Conservation (phyloP, 2,329 filamentous ascomycete genomes). For the Pseudohalonectria lignicola region DNA sequence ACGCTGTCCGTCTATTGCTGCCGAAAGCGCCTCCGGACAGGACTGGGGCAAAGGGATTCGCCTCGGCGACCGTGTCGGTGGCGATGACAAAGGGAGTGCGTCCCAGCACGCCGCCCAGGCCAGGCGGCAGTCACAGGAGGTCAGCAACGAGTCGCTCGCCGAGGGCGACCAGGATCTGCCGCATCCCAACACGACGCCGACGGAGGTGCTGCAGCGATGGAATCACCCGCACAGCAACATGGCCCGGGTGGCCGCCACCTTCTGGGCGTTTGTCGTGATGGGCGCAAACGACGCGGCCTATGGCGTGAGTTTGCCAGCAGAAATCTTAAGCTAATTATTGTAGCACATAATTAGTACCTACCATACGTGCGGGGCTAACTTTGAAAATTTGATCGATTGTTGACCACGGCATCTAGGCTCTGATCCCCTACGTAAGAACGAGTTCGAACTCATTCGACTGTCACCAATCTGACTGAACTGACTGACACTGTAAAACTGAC, state of each 20-base stretch:
- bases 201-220: conserved; percentile 40
- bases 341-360: not conserved
- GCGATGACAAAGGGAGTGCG: not conserved
- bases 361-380: no score
- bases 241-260: conserved; percentile 45
- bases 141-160: conserved; percentile 1
- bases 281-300: conserved; percentile 59
- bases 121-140: not conserved
- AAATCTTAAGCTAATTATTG: not conserved
- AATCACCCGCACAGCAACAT: conserved; percentile 49
- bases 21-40: not conserved
- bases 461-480: no score
- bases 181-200: conserved; percentile 4
- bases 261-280: conserved; percentile 53
- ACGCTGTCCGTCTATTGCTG: not conserved
- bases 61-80: not conserved
- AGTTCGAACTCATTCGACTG: no score
- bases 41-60: conserved; percentile 2
- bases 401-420: conserved; percentile 22
- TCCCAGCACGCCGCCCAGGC: no score
- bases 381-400: no score
- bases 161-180: conserved; percentile 4
- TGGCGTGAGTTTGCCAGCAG: conserved; percentile 35
- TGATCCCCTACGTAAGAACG: conserved; percentile 36
- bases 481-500: no score